phyloP scores from a whole-genome alignment of 2,329 filamentous ascomycete genomes.

The Moelleriella libera region DNA sequence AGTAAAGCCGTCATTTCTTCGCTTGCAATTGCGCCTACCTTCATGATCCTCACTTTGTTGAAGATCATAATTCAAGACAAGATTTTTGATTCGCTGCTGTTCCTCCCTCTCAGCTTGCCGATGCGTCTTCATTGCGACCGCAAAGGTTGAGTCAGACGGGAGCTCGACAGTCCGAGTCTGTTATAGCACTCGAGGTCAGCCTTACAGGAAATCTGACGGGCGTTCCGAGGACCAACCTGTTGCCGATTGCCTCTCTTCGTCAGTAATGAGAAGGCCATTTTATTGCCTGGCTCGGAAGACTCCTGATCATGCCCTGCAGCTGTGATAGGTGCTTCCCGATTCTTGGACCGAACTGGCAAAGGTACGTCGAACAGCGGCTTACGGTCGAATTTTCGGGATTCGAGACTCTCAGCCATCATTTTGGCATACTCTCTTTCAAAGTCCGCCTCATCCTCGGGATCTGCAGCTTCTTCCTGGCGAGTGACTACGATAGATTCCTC shows the following conservation, averaged over 20 bases:
- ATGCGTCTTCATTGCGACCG: conserved; percentile 89
- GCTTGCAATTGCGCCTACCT: conserved; percentile 37
- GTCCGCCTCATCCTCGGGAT: conserved; percentile 89
- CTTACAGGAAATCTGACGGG: neutral
- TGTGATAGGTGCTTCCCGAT: conserved; percentile 38
- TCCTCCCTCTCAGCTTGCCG: conserved; percentile 92
- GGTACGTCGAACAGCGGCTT: conserved; percentile 95
- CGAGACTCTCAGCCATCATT: conserved; percentile 94
- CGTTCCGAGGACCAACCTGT: conserved; percentile 41
- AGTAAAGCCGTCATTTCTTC: neutral
- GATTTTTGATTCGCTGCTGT: conserved; percentile 94
- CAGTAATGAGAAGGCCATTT: conserved; percentile 93
- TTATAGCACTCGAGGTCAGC: conserved; percentile 6
- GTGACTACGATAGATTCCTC: conserved; percentile 90
- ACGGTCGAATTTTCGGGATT: conserved; percentile 90
- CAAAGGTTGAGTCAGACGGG: conserved; percentile 83
- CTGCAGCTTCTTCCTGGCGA: conserved; percentile 74
- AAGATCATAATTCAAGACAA: conserved; percentile 93
- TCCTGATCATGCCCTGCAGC: conserved; percentile 12
- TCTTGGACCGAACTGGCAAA: conserved; percentile 68
- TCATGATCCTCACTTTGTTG: conserved; percentile 69
- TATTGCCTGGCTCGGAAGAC: conserved; percentile 23
- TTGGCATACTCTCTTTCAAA: conserved; percentile 97
- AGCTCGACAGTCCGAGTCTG: conserved; percentile 85
- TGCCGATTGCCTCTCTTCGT: conserved; percentile 94